Conservation (phyloP, 495 filamentous ascomycete species). For the Penicillium malachiteum region DNA sequence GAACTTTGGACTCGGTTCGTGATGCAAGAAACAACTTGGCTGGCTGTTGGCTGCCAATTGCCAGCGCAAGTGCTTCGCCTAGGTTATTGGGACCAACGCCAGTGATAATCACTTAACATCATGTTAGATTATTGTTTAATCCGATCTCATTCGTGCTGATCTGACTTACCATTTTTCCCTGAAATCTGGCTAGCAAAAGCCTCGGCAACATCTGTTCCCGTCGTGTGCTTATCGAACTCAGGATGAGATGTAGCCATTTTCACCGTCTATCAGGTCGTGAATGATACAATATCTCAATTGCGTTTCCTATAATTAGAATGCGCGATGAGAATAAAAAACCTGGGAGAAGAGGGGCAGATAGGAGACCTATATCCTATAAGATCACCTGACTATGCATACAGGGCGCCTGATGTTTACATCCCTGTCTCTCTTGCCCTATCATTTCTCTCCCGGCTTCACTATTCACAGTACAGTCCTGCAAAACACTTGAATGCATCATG, state of each 20-base stretch:
- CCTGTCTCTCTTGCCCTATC: neutral
- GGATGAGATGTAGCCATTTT: constrained; percentile 28
- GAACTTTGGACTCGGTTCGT: constrained; percentile 49
- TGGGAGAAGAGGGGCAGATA: no score
- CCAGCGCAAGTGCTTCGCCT: constrained; percentile 50
- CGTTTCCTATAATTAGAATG: neutral
- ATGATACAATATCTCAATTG: neutral
- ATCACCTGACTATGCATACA: no score
- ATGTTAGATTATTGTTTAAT: neutral
- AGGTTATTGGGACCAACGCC: constrained; percentile 54
- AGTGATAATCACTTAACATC: constrained; percentile 41
- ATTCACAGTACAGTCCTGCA: neutral
- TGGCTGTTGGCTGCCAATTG: constrained; percentile 54
- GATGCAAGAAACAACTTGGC: constrained; percentile 54
- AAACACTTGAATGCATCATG: neutral
- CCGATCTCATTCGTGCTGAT: neutral
- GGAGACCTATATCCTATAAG: no score
- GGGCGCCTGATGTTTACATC: no score
- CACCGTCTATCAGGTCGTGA: neutral
- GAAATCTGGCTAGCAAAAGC: constrained; percentile 38
- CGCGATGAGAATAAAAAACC: no score
- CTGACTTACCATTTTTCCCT: constrained; percentile 28
- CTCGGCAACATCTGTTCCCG: constrained; percentile 41
- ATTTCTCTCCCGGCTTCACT: neutral
- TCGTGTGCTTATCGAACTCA: constrained; percentile 43